These are phyloP conservation scores for Aphanoascus verrucosus DNA, from an alignment of 2,329 filamentous ascomycete genomes.

Conservation along the genomic window DNA sequence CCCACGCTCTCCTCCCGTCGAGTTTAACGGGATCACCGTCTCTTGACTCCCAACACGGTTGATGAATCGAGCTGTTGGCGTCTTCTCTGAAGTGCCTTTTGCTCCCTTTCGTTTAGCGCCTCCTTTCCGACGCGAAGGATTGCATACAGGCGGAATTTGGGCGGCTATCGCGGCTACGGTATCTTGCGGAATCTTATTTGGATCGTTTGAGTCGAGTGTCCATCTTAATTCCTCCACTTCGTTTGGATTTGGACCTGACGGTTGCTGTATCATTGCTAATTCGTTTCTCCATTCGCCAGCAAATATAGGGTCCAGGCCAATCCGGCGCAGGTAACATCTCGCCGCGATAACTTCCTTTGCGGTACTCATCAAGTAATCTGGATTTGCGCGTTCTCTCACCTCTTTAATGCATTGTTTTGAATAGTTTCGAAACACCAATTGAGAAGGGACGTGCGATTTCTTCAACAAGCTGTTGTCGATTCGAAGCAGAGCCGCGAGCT, in stretches of 20 bases:
- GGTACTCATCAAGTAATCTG: conserved; percentile 24
- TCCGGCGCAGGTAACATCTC: conserved; percentile 24
- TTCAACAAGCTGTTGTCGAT: conserved; percentile 26
- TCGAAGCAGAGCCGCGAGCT: conserved; percentile 24
- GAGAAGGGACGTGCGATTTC: conserved; percentile 19
- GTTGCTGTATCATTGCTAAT: conserved; percentile 15
- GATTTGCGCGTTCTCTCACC: conserved; percentile 9
- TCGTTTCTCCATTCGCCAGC: conserved; percentile 28
- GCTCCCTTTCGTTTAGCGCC: background rate
- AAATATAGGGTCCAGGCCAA: conserved; percentile 21
- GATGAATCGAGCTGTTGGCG: conserved; percentile 11
- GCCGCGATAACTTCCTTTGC: conserved; percentile 25
- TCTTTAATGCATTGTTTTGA: conserved; percentile 17
- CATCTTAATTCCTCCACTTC: conserved; percentile 14
- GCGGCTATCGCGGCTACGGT: background rate
- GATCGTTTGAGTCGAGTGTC: conserved; percentile 6
- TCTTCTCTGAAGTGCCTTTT: background rate
- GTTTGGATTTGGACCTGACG: conserved; percentile 15
- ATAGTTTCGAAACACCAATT: conserved; percentile 23
- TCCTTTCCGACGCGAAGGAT: background rate
- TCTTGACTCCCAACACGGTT: conserved; percentile 10
- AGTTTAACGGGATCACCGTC: background rate
- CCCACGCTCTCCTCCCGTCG: background rate
- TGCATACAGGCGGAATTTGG: background rate
- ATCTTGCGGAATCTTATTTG: conserved; percentile 8